Conservation (phyloP, 805 yeast species). For the Saccharomycopsis fermentans region DNA sequence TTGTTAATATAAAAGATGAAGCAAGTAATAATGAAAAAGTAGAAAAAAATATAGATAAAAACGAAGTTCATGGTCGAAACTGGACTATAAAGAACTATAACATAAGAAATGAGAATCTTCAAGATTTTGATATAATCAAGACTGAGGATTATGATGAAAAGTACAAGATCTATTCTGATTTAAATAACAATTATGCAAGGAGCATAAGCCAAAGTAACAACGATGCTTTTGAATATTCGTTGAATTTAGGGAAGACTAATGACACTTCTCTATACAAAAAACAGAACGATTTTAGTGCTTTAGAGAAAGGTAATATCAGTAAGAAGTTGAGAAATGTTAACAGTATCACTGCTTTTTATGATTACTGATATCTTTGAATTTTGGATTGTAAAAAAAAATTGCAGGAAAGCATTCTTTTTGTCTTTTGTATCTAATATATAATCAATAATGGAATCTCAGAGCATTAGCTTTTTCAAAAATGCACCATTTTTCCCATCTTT, state of each 20-base stretch:
- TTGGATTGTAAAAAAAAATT: not conserved
- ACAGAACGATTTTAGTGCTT: not conserved
- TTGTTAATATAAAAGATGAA: not conserved
- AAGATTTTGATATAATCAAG: not conserved
- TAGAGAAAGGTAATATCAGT: not conserved
- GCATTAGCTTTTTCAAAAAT: not conserved
- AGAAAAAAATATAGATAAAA: not conserved
- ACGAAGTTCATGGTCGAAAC: not conserved
- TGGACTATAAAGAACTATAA: not conserved
- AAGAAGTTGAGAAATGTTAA: not conserved
- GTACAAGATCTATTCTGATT: not conserved
- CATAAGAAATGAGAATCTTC: not conserved
- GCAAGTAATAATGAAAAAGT: not conserved
- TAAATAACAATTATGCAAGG: not conserved
- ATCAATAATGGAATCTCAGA: no score
- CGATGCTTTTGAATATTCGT: not conserved
- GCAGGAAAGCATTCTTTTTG: not conserved
- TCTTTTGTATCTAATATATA: no score
- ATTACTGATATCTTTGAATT: not conserved
- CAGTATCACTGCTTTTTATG: not conserved
- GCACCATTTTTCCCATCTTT: not conserved
- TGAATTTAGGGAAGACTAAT: not conserved
- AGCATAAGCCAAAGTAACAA: not conserved
- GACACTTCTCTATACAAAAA: not conserved
- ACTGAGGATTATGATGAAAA: not conserved